These are phyloP conservation scores for Debaryomyces psychrophilus DNA, from an alignment of 1,139 yeast genomes.

Conservation along the genomic window DNA sequence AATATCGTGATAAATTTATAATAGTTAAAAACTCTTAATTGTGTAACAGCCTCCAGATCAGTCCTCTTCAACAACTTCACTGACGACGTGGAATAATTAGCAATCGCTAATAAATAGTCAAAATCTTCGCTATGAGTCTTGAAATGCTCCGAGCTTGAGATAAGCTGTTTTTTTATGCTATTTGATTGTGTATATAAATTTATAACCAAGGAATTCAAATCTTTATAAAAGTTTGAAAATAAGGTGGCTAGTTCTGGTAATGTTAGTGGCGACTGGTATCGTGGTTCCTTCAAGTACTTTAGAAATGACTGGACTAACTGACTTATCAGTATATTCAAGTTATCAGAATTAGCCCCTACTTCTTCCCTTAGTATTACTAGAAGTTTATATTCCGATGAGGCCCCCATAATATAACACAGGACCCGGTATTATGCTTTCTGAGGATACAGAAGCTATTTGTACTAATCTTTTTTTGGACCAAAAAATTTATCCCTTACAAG, in stretches of 20 bases:
- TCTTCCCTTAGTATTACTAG: conserved; percentile 12
- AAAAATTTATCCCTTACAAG: conserved; percentile 8
- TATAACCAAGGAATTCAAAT: conserved; percentile 39
- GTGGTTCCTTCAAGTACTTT: conserved; percentile 46
- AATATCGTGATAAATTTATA: conserved; percentile 42
- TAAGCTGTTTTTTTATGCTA: conserved; percentile 41
- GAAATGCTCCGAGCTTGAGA: conserved; percentile 34
- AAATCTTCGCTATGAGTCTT: conserved; percentile 34
- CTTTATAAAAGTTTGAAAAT: conserved; percentile 40
- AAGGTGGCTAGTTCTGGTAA: conserved; percentile 37
- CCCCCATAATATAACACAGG: conserved; percentile 1
- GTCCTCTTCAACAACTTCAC: conserved; percentile 41
- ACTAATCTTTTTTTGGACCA: conserved; percentile 3
- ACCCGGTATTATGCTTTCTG: background rate
- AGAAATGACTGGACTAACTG: conserved; percentile 34
- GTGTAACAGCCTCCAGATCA: conserved; percentile 41
- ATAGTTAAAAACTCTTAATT: conserved; percentile 45
- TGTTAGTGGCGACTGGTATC: conserved; percentile 46
- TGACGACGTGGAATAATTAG: conserved; percentile 44
- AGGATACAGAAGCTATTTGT: background rate
- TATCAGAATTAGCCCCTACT: background rate
- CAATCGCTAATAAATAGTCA: conserved; percentile 50
- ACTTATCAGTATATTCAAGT: conserved; percentile 25
- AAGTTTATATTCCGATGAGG: background rate
- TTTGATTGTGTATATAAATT: conserved; percentile 44